phyloP scores from a whole-genome alignment of 192 early-diverging fungal species.

The Mortierella claussenii region DNA sequence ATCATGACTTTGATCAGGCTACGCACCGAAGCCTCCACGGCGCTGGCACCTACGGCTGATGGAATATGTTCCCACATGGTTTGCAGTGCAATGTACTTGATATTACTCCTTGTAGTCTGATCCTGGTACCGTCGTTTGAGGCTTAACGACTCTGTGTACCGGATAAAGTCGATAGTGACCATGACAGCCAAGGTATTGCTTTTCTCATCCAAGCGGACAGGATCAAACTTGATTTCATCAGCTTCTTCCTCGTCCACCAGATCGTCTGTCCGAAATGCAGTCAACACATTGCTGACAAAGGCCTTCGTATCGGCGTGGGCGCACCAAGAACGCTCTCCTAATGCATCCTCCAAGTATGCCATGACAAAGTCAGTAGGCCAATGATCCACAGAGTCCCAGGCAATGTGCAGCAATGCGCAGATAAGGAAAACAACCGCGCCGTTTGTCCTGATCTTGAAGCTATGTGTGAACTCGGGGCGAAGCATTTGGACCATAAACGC shows the following conservation, averaged over 20 bases:
- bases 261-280: slow-evolving; percentile 33
- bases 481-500: slow-evolving; percentile 47
- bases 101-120: slow-evolving; percentile 15
- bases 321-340: slow-evolving; percentile 47
- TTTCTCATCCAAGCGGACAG: slow-evolving; percentile 43
- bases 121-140: slow-evolving; percentile 29
- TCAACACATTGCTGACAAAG: slow-evolving; percentile 42
- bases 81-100: slow-evolving; percentile 32
- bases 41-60: slow-evolving; percentile 9
- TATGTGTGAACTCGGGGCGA: slow-evolving; percentile 44
- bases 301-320: slow-evolving; percentile 25
- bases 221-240: slow-evolving; percentile 33
- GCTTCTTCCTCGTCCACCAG: slow-evolving; percentile 3
- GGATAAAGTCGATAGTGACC: slow-evolving; percentile 31
- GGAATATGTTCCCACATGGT: slow-evolving; percentile 42
- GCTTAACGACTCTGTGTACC: slow-evolving; percentile 27
- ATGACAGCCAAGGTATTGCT: slow-evolving; percentile 29
- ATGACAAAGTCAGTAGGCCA: slow-evolving; percentile 53
- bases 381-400: slow-evolving; percentile 38
- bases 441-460: slow-evolving; percentile 50
- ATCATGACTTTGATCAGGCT: slow-evolving; percentile 50
- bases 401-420: slow-evolving; percentile 39
- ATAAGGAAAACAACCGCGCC: slow-evolving; percentile 34
- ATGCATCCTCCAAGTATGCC: slow-evolving; percentile 47
- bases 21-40: slow-evolving; percentile 25